phyloP scores from a whole-genome alignment of 139 green algal genomes.

The Monoraphidium neglectum region DNA sequence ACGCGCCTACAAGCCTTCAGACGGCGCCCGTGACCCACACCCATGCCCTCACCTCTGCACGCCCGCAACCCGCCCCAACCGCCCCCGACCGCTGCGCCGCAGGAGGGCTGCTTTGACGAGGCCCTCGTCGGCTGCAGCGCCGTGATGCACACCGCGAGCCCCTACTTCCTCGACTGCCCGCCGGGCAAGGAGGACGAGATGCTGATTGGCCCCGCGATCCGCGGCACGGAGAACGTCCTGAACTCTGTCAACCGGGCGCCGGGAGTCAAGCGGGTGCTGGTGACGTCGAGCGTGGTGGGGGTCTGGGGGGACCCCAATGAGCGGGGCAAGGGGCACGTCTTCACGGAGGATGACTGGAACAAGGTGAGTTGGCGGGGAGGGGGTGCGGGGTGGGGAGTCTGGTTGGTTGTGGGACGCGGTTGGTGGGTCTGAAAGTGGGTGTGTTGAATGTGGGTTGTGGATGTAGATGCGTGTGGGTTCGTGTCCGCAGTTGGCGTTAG shows the following conservation, averaged over 20 bases:
- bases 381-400: no score
- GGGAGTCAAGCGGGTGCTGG: constrained; percentile 57
- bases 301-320: constrained; percentile 38
- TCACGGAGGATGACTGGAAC: constrained; percentile 58
- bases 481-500: background rate
- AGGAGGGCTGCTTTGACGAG: constrained; percentile 33
- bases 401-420: no score
- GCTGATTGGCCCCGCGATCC: constrained; percentile 52
- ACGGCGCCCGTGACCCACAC: no score
- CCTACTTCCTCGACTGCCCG: constrained; percentile 32
- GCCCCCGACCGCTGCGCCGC: no score
- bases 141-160: constrained; percentile 65
- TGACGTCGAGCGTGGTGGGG: constrained; percentile 56
- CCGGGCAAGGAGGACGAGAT: constrained; percentile 20
- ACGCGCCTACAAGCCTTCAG: no score
- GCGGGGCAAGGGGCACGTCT: constrained; percentile 32
- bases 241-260: constrained; percentile 38
- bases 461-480: no score
- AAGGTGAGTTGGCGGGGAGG: no score
- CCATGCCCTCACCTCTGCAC: background rate
- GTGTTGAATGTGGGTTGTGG: no score
- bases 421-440: no score
- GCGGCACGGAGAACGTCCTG: constrained; percentile 63
- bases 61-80: background rate
- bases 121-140: constrained; percentile 45